Percentiles rank a stretch among this genome's conserved stretches.
These are phyloP conservation scores for Beauveria pseudobassiana DNA, from an alignment of 2,329 filamentous ascomycete species.

Conservation along the genomic window DNA sequence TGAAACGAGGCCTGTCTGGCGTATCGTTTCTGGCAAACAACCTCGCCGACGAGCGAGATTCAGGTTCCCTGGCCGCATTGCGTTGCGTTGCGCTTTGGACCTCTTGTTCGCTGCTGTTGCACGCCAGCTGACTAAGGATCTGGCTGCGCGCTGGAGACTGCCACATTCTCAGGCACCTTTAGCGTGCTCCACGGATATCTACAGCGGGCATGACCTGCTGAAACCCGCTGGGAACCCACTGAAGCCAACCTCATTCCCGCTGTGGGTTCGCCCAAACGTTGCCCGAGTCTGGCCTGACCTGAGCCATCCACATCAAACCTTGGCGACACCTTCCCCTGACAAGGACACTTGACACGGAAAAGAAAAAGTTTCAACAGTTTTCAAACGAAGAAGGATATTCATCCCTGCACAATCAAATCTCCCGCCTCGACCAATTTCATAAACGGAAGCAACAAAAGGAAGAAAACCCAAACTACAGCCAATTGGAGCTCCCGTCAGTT, in stretches of 20 bases:
- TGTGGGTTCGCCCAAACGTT: background rate
- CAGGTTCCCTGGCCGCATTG: background rate
- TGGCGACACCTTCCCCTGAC: constrained; percentile 1
- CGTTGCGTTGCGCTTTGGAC: too few species aligned
- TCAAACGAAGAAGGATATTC: background rate
- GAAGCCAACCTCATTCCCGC: background rate
- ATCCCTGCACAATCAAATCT: constrained; percentile 5
- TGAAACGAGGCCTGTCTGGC: background rate
- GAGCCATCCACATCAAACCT: background rate
- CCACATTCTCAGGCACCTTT: background rate
- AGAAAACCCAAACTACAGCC: background rate
- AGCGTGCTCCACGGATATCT: background rate
- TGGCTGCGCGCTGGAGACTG: background rate
- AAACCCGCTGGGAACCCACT: background rate
- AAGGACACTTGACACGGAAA: background rate
- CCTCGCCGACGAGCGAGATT: background rate
- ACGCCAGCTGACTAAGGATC: constrained; percentile 6
- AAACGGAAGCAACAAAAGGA: background rate
- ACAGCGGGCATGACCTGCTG: background rate
- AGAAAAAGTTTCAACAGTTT: background rate
- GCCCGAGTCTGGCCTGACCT: background rate
- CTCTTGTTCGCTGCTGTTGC: background rate
- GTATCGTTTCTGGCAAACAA: background rate
- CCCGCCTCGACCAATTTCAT: background rate
- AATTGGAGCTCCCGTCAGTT: background rate